phyloP scores from a whole-genome alignment of 495 filamentous ascomycete genomes.

The Lasiosphaeria ovina region DNA sequence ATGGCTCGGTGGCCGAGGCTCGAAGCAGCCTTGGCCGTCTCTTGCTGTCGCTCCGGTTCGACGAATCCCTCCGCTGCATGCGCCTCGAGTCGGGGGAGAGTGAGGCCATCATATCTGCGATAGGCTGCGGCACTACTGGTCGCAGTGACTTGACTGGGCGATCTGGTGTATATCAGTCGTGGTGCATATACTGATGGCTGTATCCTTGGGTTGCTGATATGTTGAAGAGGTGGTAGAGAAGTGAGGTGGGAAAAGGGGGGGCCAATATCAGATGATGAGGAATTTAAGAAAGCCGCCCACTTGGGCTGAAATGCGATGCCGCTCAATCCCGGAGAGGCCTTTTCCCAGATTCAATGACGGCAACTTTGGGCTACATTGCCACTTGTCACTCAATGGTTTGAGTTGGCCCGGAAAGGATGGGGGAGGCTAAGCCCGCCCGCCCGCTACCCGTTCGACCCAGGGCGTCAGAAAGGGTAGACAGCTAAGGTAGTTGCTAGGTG shows the following conservation, averaged over 20 bases:
- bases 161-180: neutral
- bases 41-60: conserved; percentile 27
- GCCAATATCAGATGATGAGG: conserved; percentile 21
- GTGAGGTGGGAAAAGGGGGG: conserved; percentile 11
- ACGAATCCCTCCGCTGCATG: conserved; percentile 38
- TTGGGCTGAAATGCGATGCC: conserved; percentile 39
- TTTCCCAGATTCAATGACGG: conserved; percentile 31
- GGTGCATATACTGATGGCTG: neutral
- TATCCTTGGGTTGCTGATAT: neutral
- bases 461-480: conserved; percentile 9
- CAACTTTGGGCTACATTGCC: conserved; percentile 38
- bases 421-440: conserved; percentile 32
- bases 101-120: conserved; percentile 32
- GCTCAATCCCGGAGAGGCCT: conserved; percentile 23
- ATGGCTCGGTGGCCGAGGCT: conserved; percentile 51
- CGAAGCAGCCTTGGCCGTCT: conserved; percentile 51
- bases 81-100: conserved; percentile 25
- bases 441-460: conserved; percentile 29
- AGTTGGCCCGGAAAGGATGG: conserved; percentile 24
- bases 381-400: conserved; percentile 42
- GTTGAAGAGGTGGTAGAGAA: conserved; percentile 10
- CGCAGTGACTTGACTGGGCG: neutral
- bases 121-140: neutral
- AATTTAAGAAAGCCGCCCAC: conserved; percentile 27
- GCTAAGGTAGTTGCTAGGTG: neutral